A percentile compares a stretch with the other conserved stretches of the same genome.
Evolutionary conservation across 2,329 filamentous ascomycete species (phyloP).

Genomic region (Cladosporium cucumerinum): DNA sequence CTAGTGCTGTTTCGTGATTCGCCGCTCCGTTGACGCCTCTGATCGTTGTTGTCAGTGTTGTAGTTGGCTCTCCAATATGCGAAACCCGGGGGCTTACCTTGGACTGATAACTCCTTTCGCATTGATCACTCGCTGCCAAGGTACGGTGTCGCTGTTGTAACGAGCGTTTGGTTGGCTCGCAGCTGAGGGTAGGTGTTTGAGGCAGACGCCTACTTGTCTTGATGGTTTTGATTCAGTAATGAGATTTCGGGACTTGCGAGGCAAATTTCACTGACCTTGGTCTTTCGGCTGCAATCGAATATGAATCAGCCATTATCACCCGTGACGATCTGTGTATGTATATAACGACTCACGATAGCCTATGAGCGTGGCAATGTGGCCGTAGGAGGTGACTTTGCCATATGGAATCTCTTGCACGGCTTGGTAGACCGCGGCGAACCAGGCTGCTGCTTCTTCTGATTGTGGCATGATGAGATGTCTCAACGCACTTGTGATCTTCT

Average conservation of each 20-base stretch:
- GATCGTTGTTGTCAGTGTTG: slow-evolving; percentile 1
- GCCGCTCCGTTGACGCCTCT: slow-evolving; percentile 43
- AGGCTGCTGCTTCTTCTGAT: slow-evolving; percentile 70
- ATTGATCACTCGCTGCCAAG: slow-evolving; percentile 93
- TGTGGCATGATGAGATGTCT: slow-evolving; percentile 55
- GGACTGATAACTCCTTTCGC: slow-evolving; percentile 81
- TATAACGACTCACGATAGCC: slow-evolving; percentile 61
- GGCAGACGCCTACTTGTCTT: slow-evolving; percentile 81
- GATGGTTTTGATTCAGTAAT: slow-evolving; percentile 8
- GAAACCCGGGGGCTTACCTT: slow-evolving; percentile 52
- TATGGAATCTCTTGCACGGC: slow-evolving; percentile 81
- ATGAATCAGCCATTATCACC: not conserved
- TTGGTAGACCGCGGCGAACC: slow-evolving; percentile 73
- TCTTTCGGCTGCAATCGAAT: slow-evolving; percentile 40
- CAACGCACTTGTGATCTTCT: not conserved
- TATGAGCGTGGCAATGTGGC: slow-evolving; percentile 70
- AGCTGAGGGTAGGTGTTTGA: slow-evolving; percentile 73
- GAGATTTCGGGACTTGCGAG: not conserved
- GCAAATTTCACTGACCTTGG: slow-evolving; percentile 37
- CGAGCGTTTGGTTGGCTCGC: slow-evolving; percentile 40
- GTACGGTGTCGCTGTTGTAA: slow-evolving; percentile 76
- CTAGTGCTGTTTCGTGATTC: slow-evolving; percentile 46
- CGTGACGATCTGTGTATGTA: not conserved
- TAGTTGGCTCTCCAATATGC: not conserved
- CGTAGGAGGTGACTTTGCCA: slow-evolving; percentile 84